Conservation (phyloP, 2,329 filamentous ascomycete species). For the Talaromyces amestolkiae region DNA sequence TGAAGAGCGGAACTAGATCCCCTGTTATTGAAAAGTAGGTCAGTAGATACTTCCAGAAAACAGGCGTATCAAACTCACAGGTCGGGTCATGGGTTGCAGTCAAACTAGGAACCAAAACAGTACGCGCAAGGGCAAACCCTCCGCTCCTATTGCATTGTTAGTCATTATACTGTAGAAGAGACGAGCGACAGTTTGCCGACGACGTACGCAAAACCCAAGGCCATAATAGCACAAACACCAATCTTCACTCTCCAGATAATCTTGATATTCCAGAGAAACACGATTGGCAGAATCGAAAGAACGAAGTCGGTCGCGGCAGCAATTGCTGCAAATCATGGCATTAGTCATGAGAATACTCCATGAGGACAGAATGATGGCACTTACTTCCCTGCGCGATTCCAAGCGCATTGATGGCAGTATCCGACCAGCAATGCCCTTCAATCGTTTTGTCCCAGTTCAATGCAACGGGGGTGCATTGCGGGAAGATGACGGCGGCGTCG, state of each 20-base stretch:
- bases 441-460: conserved; percentile 17
- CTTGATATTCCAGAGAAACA: conserved; percentile 18
- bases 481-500: conserved; percentile 15
- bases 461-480: conserved; percentile 15
- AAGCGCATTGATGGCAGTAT: conserved; percentile 15
- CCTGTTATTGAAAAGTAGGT: background rate
- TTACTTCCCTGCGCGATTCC: conserved; percentile 15
- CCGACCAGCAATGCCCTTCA: conserved; percentile 16
- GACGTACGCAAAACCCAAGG: conserved; percentile 18
- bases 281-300: conserved; percentile 12
- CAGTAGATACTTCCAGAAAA: background rate
- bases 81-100: conserved; percentile 13
- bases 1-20: conserved; percentile 14
- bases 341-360: background rate
- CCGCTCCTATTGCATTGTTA: conserved; percentile 8
- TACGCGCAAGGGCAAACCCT: conserved; percentile 15
- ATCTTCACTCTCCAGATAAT: conserved; percentile 13
- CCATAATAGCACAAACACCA: conserved; percentile 17
- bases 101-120: conserved; percentile 13
- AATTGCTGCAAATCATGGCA: conserved; percentile 5
- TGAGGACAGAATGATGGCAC: background rate
- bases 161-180: background rate
- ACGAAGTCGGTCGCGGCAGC: conserved; percentile 16
- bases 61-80: background rate
- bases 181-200: background rate